phyloP scores from a whole-genome alignment of 2,329 filamentous ascomycete genomes.

The Talaromyces sp. region DNA sequence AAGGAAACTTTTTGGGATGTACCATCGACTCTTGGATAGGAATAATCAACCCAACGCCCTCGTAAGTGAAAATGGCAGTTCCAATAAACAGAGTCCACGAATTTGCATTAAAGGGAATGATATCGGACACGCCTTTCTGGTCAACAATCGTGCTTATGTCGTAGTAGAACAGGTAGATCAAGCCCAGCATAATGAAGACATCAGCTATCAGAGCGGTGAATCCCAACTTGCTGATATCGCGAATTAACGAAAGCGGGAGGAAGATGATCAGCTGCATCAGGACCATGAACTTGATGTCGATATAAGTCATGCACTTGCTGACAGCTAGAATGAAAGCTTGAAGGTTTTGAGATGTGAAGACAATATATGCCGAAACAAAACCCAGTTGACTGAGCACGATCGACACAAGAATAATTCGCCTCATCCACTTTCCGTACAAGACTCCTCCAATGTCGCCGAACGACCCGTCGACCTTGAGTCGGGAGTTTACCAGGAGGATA shows the following conservation, averaged over 20 bases:
- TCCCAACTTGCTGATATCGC: slow-evolving; percentile 95
- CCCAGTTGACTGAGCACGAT: slow-evolving; percentile 95
- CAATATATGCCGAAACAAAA: slow-evolving; percentile 91
- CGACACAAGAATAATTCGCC: slow-evolving; percentile 78
- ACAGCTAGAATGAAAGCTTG: slow-evolving; percentile 93
- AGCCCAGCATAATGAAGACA: slow-evolving; percentile 85
- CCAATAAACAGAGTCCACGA: slow-evolving; percentile 98
- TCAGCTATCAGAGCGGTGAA: slow-evolving; percentile 93
- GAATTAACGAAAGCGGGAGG: slow-evolving; percentile 84
- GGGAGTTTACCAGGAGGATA: slow-evolving; percentile 82
- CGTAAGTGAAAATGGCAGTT: slow-evolving; percentile 98
- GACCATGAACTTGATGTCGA: slow-evolving; percentile 86
- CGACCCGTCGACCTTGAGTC: slow-evolving; percentile 81
- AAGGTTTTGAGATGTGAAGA: slow-evolving; percentile 93
- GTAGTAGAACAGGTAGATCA: slow-evolving; percentile 94
- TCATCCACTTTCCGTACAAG: slow-evolving; percentile 87
- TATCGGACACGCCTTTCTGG: slow-evolving; percentile 71
- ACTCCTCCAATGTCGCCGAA: slow-evolving; percentile 96
- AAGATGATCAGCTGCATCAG: slow-evolving; percentile 95
- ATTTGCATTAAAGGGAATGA: slow-evolving; percentile 81
- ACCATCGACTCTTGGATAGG: slow-evolving; percentile 98
- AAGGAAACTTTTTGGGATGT: slow-evolving; percentile 81
- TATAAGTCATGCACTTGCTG: slow-evolving; percentile 75
- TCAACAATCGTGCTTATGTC: slow-evolving; percentile 80
- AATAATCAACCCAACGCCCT: slow-evolving; percentile 95